A percentile compares a stretch with the other conserved stretches of the same genome.
These are phyloP conservation scores for Boeremia exigua DNA, from an alignment of 2,329 filamentous ascomycete genomes.

Conservation along the genomic window DNA sequence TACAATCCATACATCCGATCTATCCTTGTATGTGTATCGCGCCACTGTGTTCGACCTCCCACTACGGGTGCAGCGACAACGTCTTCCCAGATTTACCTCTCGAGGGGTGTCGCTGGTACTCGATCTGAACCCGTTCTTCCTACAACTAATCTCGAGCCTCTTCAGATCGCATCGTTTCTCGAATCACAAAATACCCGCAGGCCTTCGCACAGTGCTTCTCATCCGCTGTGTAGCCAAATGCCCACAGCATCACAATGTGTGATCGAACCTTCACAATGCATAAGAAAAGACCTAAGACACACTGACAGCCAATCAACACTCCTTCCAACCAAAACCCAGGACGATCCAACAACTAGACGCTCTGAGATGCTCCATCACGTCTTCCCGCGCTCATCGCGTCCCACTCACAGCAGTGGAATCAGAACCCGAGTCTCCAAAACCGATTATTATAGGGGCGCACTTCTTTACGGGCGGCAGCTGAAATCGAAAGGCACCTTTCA, in stretches of 20 bases:
- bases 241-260: conserved; percentile 10
- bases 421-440: conserved; percentile 19
- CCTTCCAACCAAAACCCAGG: neutral
- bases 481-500: conserved; percentile 34
- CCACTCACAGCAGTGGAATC: conserved; percentile 1
- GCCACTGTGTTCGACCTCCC: conserved; percentile 18
- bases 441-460: conserved; percentile 15
- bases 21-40: neutral
- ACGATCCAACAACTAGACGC: conserved; percentile 15
- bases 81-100: conserved; percentile 58
- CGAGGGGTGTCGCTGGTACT: conserved; percentile 51
- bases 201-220: conserved; percentile 20
- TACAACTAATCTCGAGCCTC: conserved; percentile 17
- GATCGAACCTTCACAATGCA: conserved; percentile 1
- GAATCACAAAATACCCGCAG: conserved; percentile 23
- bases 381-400: conserved; percentile 25
- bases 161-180: conserved; percentile 22
- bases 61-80: conserved; percentile 44
- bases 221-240: conserved; percentile 12
- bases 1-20: neutral
- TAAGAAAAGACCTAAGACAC: neutral
- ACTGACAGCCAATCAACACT: neutral
- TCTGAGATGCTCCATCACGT: conserved; percentile 35
- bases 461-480: conserved; percentile 20
- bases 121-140: conserved; percentile 37